Evolutionary conservation across 768 basidiomycete genomes (phyloP).

Genomic region (Amanita inopinata): DNA sequence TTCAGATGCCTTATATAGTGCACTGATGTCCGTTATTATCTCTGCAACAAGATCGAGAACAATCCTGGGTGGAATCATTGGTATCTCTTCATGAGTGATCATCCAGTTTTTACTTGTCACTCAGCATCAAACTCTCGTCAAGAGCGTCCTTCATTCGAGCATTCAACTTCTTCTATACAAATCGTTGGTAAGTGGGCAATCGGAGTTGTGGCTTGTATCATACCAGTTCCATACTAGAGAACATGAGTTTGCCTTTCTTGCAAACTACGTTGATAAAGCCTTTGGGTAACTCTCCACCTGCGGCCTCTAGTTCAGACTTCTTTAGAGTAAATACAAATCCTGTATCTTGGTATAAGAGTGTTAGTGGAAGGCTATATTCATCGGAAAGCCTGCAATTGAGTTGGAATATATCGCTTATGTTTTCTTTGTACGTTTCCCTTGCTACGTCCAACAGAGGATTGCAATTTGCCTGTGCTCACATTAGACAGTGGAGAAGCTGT

Average conservation of each 20-base stretch:
- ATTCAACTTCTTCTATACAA: constrained; percentile 74
- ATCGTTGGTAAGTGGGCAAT: neutral
- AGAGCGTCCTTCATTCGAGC: constrained; percentile 83
- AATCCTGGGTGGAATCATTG: constrained; percentile 37
- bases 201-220: constrained; percentile 14
- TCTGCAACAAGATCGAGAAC: constrained; percentile 68
- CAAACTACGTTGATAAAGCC: constrained; percentile 61
- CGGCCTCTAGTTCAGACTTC: constrained; percentile 46
- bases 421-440: constrained; percentile 90
- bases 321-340: constrained; percentile 69
- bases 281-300: constrained; percentile 43
- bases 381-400: constrained; percentile 51
- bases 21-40: constrained; percentile 64
- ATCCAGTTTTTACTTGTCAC: constrained; percentile 47
- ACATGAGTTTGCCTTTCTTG: constrained; percentile 63
- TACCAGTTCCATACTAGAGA: constrained; percentile 79
- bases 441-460: constrained; percentile 89
- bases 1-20: constrained; percentile 85
- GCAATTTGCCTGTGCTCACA: constrained; percentile 46
- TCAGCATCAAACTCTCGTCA: constrained; percentile 82
- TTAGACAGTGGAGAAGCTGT: neutral
- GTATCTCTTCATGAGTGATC: neutral
- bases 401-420: constrained; percentile 77
- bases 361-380: constrained; percentile 53
- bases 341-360: constrained; percentile 59